phyloP scores from a whole-genome alignment of 2,329 filamentous ascomycete genomes.

The Rutstroemia sp. region DNA sequence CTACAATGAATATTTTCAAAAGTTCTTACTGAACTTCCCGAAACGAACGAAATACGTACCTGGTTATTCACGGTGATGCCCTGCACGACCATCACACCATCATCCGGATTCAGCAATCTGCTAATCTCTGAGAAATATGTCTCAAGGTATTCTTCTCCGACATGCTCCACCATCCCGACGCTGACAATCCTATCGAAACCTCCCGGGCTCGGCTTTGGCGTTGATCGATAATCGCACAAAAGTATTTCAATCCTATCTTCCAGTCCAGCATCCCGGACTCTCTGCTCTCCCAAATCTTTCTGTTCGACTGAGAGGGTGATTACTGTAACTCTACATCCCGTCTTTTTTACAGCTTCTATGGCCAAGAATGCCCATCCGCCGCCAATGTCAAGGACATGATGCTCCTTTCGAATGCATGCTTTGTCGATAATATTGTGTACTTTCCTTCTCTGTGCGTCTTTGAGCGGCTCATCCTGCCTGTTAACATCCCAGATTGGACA shows the following conservation, averaged over 20 bases:
- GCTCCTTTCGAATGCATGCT: conserved; percentile 49
- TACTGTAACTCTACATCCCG: conserved; percentile 60
- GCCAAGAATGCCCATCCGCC: conserved; percentile 67
- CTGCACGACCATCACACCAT: conserved; percentile 62
- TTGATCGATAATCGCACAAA: conserved; percentile 57
- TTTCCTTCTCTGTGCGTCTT: conserved; percentile 59
- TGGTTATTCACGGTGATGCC: conserved; percentile 56
- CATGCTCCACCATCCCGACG: conserved; percentile 69
- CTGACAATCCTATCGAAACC: conserved; percentile 62
- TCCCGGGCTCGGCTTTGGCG: conserved; percentile 39
- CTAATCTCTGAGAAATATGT: conserved; percentile 56
- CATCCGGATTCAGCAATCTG: conserved; percentile 53
- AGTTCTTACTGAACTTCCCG: no score
- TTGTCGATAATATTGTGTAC: conserved; percentile 56
- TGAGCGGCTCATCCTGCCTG: conserved; percentile 42
- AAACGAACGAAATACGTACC: background rate
- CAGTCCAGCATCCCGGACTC: conserved; percentile 51
- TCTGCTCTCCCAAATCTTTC: conserved; percentile 54
- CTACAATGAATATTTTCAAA: background rate
- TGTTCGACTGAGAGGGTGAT: conserved; percentile 61
- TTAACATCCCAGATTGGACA: conserved; percentile 51
- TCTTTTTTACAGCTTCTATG: conserved; percentile 55
- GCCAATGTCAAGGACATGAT: conserved; percentile 65
- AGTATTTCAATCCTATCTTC: conserved; percentile 51
- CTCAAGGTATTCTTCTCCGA: conserved; percentile 55